phyloP scores from a whole-genome alignment of 1,284 basidiomycete species.

The Irpex lacteus region DNA sequence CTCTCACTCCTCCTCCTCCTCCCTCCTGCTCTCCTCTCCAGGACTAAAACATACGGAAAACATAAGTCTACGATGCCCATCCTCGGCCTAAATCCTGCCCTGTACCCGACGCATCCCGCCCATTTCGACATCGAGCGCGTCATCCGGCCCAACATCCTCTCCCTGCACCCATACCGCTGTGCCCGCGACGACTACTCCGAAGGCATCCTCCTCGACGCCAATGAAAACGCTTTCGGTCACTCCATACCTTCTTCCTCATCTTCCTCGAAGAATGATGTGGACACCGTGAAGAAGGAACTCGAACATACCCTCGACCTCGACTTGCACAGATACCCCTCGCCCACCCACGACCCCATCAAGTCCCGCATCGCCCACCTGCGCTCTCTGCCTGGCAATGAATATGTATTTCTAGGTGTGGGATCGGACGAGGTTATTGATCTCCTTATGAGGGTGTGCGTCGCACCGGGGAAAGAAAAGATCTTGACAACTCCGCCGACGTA shows the following conservation, averaged over 20 bases:
- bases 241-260: conserved; percentile 52
- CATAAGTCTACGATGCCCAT: conserved; percentile 37
- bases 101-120: conserved; percentile 52
- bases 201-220: conserved; percentile 96
- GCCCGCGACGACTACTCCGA: conserved; percentile 94
- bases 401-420: conserved; percentile 94
- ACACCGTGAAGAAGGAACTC: conserved; percentile 25
- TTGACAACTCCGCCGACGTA: conserved; percentile 94
- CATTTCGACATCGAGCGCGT: conserved; percentile 85
- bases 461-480: conserved; percentile 79
- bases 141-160: conserved; percentile 91
- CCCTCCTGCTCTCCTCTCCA: neutral
- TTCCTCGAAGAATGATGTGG: neutral
- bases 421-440: conserved; percentile 97
- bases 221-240: conserved; percentile 94
- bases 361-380: conserved; percentile 71
- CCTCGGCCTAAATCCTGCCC: conserved; percentile 39
- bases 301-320: conserved; percentile 44
- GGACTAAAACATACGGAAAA: too few species aligned
- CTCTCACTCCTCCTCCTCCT: neutral
- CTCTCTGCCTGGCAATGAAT: conserved; percentile 59
- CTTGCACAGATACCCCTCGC: conserved; percentile 87
- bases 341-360: conserved; percentile 81
- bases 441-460: conserved; percentile 87
- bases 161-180: conserved; percentile 91